Evolutionary conservation across 2,329 filamentous ascomycete species (phyloP), one percentile per base, ranked within the genome.

Genomic region (Didymella keratinophila): DNA sequence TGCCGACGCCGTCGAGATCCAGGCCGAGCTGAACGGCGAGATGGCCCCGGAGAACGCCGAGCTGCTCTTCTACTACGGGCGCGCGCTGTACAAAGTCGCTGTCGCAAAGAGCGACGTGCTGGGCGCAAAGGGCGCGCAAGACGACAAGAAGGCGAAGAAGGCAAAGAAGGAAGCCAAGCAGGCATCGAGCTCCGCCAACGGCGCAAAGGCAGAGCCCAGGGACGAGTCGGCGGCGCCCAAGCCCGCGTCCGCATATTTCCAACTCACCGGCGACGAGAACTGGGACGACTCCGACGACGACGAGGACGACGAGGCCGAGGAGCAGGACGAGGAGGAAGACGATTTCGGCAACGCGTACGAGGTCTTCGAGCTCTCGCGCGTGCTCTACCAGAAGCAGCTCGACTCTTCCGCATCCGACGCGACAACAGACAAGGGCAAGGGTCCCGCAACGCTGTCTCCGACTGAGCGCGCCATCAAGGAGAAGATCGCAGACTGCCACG

Each of bases 101-200:
- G 91, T 98, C 76, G 89, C 87, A 76, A 97, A 96, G 78, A 97
- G 93, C 74, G 93, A 98, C 73, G 93, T 99, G 23, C 83, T 99
- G 34, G 95, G 95, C 56, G 91, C 90, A 32, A 90, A 90, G 71
- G 90, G 93, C 20, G 84, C 86, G 14, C 80, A 83, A 2, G 82
- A 83, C 43, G 80, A 82, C 76, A 84, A 71, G 78, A 87, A 78
- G 66, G 61, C 81, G 72, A 78, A 81, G 72, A 78, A 79, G 60
- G 79, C 81, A 57, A 84, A 82, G 70, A 78, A 77, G 52, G 72
- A 63, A 68, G 78, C 63, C 71, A 71, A 56, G 72, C 60, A 78
- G 52, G 70, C 69, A 21, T 68, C 71, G 25, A 63, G 61, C 41
- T 68, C 67, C 5, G 54, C 68, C 6, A 66, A 72, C 23, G 73